Evolutionary conservation across 2,329 filamentous ascomycete species (phyloP).

Genomic region (Colletotrichum sp.): DNA sequence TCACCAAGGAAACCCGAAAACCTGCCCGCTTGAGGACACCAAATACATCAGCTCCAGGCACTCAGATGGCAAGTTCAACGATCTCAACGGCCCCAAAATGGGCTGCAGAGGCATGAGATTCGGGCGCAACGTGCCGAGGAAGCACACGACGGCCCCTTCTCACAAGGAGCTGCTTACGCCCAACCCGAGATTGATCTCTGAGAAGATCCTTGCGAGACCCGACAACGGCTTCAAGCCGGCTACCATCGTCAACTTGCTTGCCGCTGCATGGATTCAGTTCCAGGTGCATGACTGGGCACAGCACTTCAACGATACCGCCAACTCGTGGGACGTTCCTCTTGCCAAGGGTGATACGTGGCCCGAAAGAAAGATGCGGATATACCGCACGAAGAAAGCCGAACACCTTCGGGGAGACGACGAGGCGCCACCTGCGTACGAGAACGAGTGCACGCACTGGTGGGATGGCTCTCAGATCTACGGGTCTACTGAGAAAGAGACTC

Average conservation of each 20-base stretch:
- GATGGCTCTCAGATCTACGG: neutral
- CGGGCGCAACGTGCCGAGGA: neutral
- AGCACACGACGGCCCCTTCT: neutral
- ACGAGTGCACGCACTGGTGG: neutral
- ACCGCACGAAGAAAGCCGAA: neutral
- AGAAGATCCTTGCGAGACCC: conserved; percentile 44
- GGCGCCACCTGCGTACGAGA: neutral
- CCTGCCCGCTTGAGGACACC: neutral
- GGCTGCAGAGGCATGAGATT: neutral
- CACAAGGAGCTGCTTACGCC: neutral
- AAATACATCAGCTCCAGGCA: neutral
- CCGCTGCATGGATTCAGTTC: conserved; percentile 56
- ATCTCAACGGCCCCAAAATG: neutral
- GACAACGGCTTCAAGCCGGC: conserved; percentile 44
- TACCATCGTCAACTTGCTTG: conserved; percentile 48
- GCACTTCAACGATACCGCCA: conserved; percentile 26
- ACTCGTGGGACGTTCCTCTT: neutral
- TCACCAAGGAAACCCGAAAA: neutral
- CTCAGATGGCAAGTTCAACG: neutral
- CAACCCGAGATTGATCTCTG: conserved; percentile 46
- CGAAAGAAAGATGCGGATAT: neutral
- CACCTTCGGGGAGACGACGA: neutral
- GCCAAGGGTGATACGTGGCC: neutral
- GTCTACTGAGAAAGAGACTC: neutral
- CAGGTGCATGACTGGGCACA: conserved; percentile 49